Percentiles rank a stretch among this genome's conserved stretches.
These are phyloP conservation scores for Wilcoxina mikolae DNA, from an alignment of 495 filamentous ascomycete genomes.

Conservation along the genomic window DNA sequence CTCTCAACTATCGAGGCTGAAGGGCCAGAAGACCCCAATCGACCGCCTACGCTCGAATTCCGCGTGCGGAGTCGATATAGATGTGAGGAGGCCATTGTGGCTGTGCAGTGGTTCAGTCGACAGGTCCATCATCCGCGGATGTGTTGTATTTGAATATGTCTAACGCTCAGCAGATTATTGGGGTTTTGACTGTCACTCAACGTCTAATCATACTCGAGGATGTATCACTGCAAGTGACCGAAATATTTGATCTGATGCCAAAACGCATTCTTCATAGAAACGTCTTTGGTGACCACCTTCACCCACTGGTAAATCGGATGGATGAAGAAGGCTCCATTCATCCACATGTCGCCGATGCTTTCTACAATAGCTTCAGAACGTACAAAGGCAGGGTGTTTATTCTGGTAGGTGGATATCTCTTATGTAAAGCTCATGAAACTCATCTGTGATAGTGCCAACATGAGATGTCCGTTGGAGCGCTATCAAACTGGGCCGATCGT, in stretches of 20 bases:
- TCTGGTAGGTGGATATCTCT: constrained; percentile 31
- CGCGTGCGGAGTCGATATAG: constrained; percentile 77
- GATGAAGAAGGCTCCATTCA: constrained; percentile 83
- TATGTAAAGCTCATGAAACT: neutral
- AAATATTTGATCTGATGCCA: constrained; percentile 80
- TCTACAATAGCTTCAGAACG: constrained; percentile 88
- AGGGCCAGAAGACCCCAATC: constrained; percentile 49
- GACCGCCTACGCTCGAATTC: constrained; percentile 64
- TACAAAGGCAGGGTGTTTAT: constrained; percentile 92
- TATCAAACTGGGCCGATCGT: constrained; percentile 98
- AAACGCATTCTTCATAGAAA: constrained; percentile 87
- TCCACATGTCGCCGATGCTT: constrained; percentile 91
- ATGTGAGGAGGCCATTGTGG: constrained; percentile 87
- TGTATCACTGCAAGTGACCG: constrained; percentile 69
- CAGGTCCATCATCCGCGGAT: constrained; percentile 37
- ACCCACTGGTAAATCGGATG: constrained; percentile 67
- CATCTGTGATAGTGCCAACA: constrained; percentile 47
- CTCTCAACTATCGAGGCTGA: constrained; percentile 47
- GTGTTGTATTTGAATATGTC: neutral
- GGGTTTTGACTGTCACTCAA: constrained; percentile 83
- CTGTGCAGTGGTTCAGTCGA: constrained; percentile 89
- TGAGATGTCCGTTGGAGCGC: constrained; percentile 73
- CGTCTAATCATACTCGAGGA: constrained; percentile 87
- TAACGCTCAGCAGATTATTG: constrained; percentile 40
- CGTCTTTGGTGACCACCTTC: constrained; percentile 70